Base-by-base conservation (phyloP, 2,329 filamentous ascomycete species). In the Albifimbria verrucaria region DNA sequence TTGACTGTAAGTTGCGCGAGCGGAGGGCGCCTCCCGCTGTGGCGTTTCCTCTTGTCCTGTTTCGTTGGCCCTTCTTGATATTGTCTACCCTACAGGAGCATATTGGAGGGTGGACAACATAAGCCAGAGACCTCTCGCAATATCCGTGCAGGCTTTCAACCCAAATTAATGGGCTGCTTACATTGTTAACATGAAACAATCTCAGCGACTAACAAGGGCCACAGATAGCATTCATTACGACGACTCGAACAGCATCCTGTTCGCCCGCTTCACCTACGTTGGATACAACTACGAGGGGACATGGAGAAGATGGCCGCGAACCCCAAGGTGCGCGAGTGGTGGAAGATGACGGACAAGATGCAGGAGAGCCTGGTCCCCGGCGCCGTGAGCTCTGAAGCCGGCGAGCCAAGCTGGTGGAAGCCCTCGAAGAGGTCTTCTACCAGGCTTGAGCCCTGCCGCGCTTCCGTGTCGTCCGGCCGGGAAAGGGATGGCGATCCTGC, bases 231-330 rank as follows among this genome's bases (percentile, higher is more conserved):
- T 92, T 66, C 91, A 82, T 71, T 82, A 89, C 60, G 86, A 90
- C 63, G 77, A 84, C 12, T 71, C 67, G 5, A 79, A 80, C 0
- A 72, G 81, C 51, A 85, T 86, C 42, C 77, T 93, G 2, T 92
- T 92, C 65, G 87, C 87, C 0, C 84, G 76, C 22, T 90, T 92
- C 76, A 92, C 90, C 67, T 93, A 92, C 62, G 76, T 88, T n/a
- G 89, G 90, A 0, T 80, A 80, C 55, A 80, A 90, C 57, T 92
- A 82, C 55, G 84, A 81, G 2, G 77, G 10, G 89, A 93, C 64
- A 92, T 93, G 90, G 79, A 82, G 68, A 78, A 76, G 56, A 92
- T 92, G 88, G 77, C 79, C 1, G 83, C 82, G 53, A 90, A 92
- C 60, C 79, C 82, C 1, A 86, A 86, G 64, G 87, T 92, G 28